Evolutionary conservation across 768 basidiomycete species (phyloP).

Genomic region (Suillus bovinus): DNA sequence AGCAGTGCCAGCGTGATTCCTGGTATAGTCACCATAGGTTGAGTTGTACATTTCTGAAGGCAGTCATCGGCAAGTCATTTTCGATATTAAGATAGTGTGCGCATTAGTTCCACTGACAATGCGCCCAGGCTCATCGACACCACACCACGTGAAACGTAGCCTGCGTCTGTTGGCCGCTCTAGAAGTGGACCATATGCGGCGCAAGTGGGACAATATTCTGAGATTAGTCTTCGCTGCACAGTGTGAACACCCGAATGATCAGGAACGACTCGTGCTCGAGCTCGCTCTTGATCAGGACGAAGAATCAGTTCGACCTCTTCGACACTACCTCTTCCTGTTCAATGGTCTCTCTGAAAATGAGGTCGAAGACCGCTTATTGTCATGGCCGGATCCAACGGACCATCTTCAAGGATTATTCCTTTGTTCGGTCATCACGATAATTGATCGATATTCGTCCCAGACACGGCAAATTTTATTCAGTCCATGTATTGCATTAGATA

Average conservation of each 20-base stretch:
- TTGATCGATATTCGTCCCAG: background rate
- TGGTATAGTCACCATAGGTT: background rate
- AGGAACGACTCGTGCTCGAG: background rate
- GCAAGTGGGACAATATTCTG: background rate
- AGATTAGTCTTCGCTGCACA: background rate
- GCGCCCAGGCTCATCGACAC: background rate
- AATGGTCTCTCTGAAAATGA: background rate
- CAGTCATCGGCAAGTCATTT: background rate
- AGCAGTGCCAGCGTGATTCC: background rate
- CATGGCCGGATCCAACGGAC: background rate
- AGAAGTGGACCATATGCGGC: background rate
- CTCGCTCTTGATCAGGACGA: background rate
- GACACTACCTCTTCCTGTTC: background rate
- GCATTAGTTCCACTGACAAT: background rate
- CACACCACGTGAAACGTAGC: background rate
- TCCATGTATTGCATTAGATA: background rate
- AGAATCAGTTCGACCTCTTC: background rate
- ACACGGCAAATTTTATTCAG: background rate
- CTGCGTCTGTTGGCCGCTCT: background rate
- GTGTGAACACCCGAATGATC: background rate
- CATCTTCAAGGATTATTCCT: background rate
- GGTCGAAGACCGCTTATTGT: background rate
- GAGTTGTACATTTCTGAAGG: background rate
- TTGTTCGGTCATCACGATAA: background rate
- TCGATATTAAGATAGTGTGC: background rate